These are phyloP conservation scores for Botryotinia globosa DNA, from an alignment of 2,329 filamentous ascomycete species.

Conservation along the genomic window DNA sequence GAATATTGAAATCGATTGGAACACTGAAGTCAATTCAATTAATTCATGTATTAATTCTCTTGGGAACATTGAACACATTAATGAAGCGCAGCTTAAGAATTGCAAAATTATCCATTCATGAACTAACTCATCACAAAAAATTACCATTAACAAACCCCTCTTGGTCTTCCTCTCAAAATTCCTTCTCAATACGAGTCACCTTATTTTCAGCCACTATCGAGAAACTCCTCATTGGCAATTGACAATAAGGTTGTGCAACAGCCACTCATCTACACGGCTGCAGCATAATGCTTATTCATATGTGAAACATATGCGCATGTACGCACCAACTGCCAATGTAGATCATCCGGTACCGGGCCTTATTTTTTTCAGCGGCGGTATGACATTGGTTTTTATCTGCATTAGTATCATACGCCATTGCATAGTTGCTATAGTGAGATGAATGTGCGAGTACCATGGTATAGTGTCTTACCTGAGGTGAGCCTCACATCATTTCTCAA, in stretches of 20 bases:
- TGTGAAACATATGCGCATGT: constrained; percentile 2
- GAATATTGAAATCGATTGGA: not conserved
- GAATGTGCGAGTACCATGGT: not conserved
- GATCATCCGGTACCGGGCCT: constrained; percentile 8
- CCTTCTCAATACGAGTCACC: not conserved
- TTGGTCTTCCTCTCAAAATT: not conserved
- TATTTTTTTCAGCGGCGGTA: not conserved
- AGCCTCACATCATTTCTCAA: not conserved
- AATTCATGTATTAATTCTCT: not conserved
- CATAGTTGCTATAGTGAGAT: not conserved
- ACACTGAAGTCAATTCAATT: not conserved
- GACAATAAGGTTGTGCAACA: not conserved
- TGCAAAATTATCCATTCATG: not conserved
- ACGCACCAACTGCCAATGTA: not conserved
- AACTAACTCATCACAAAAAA: not conserved
- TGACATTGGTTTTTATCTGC: not conserved
- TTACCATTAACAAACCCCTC: not conserved
- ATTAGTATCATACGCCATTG: not conserved
- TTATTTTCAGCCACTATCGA: not conserved
- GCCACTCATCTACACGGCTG: not conserved
- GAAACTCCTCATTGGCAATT: not conserved
- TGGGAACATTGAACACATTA: not conserved
- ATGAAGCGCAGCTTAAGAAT: not conserved
- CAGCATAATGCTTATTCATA: not conserved
- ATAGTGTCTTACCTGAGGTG: not conserved